A percentile compares a stretch with the other conserved stretches of the same genome.
Conservation (phyloP, 23 red algal species). For the Agarophyton chilense region DNA sequence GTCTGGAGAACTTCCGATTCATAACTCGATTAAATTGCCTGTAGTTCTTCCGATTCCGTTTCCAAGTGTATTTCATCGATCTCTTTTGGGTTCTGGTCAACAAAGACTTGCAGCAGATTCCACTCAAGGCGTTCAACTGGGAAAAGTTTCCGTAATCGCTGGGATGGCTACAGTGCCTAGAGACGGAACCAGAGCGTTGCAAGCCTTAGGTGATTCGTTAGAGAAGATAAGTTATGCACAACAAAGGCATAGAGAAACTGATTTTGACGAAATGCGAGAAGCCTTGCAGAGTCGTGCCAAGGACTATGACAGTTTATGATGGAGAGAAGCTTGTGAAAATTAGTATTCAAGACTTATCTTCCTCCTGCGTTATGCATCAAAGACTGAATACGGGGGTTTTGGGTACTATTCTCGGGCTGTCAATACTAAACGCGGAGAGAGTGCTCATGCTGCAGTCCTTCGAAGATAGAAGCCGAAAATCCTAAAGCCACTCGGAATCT, state of each 20-base stretch:
- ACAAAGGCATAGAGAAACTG: neutral
- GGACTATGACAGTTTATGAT: slow-evolving; percentile 15
- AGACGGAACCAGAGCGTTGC: neutral
- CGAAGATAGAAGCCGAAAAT: too few relatives aligned
- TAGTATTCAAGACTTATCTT: too few relatives aligned
- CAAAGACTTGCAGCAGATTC: neutral
- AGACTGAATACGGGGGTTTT: too few relatives aligned
- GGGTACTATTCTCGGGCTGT: too few relatives aligned
- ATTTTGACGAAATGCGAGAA: neutral
- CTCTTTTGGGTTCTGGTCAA: neutral
- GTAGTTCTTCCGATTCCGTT: slow-evolving; percentile 31
- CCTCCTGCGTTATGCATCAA: too few relatives aligned
- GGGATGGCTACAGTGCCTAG: slow-evolving; percentile 8
- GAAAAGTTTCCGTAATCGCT: neutral
- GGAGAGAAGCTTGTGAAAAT: neutral
- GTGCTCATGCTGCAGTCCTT: too few relatives aligned
- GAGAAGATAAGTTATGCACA: neutral
- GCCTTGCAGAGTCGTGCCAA: slow-evolving; percentile 15
- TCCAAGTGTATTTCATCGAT: neutral
- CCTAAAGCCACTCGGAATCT: too few relatives aligned
- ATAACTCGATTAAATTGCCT: neutral
- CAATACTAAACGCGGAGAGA: too few relatives aligned
- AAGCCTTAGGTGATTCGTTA: neutral
- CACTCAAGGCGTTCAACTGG: neutral
- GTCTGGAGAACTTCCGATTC: slow-evolving; percentile 5